Percentiles rank a stretch among this genome's conserved stretches.
These are phyloP conservation scores for Metschnikowia anglica DNA, from an alignment of 805 yeast genomes.

Conservation along the genomic window DNA sequence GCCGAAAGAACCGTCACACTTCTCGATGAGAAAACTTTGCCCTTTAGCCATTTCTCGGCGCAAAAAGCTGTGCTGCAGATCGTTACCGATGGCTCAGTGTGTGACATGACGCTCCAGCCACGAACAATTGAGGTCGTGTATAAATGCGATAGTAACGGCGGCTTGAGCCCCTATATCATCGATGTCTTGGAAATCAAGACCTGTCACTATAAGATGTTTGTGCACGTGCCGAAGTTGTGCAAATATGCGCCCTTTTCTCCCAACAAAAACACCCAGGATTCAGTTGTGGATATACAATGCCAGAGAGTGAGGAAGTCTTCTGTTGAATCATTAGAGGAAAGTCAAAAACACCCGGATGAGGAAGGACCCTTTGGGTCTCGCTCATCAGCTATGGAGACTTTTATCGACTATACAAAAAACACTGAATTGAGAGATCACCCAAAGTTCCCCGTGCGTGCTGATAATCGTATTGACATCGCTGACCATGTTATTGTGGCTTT, in stretches of 20 bases:
- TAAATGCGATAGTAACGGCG: slow-evolving; percentile 46
- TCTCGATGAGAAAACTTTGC: slow-evolving; percentile 18
- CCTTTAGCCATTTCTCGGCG: slow-evolving; percentile 19
- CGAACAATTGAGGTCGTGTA: slow-evolving; percentile 57
- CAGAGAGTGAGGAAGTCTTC: slow-evolving; percentile 16
- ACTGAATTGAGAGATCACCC: slow-evolving; percentile 12
- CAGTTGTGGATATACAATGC: slow-evolving; percentile 32
- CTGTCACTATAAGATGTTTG: slow-evolving; percentile 54
- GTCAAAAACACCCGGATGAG: background rate
- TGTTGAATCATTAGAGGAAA: background rate
- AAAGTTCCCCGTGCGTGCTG: slow-evolving; percentile 28
- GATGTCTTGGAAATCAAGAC: slow-evolving; percentile 53
- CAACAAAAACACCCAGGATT: slow-evolving; percentile 22
- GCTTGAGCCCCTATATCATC: slow-evolving; percentile 22
- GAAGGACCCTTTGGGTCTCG: too few species aligned
- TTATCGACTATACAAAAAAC: slow-evolving; percentile 6
- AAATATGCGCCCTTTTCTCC: slow-evolving; percentile 34
- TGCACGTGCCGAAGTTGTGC: slow-evolving; percentile 54
- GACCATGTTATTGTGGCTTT: slow-evolving; percentile 28
- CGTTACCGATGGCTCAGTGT: slow-evolving; percentile 48
- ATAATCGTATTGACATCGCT: slow-evolving; percentile 27
- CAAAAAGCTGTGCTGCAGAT: slow-evolving; percentile 39
- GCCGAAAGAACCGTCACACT: slow-evolving; percentile 24
- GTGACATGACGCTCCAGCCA: slow-evolving; percentile 56
- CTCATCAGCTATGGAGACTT: too few species aligned